phyloP scores from a whole-genome alignment of 2,329 filamentous ascomycete genomes.

The Aspergillus sp. region DNA sequence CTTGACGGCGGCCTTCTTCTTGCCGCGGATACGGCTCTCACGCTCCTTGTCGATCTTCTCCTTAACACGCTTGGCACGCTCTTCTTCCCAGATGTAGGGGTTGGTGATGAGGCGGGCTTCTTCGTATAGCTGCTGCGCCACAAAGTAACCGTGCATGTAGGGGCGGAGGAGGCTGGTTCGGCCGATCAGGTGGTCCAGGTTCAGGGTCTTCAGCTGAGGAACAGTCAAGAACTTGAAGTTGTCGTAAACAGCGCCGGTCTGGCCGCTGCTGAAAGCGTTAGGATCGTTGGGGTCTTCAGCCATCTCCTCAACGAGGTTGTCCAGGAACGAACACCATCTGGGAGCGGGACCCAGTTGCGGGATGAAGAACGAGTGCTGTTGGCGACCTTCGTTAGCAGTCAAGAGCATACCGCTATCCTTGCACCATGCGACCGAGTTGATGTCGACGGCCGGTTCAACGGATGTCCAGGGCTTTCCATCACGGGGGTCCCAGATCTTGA shows the following conservation, averaged over 20 bases:
- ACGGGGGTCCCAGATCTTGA: conserved; percentile 90
- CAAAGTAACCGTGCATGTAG: conserved; percentile 99
- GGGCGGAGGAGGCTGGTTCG: conserved; percentile 86
- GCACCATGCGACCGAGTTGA: conserved; percentile 92
- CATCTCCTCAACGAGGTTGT: conserved; percentile 98
- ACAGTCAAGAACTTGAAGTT: conserved; percentile 98
- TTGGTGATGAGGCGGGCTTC: conserved; percentile 91
- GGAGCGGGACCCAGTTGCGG: conserved; percentile 91
- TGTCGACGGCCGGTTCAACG: conserved; percentile 89
- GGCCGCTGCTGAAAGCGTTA: conserved; percentile 49
- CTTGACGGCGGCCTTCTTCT: conserved; percentile 86
- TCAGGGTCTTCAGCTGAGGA: conserved; percentile 80
- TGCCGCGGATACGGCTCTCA: conserved; percentile 89
- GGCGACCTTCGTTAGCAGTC: conserved; percentile 93
- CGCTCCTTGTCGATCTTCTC: conserved; percentile 97
- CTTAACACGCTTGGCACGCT: conserved; percentile 84
- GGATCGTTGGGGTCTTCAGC: conserved; percentile 74
- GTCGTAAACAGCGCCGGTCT: conserved; percentile 80
- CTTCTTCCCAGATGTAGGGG: conserved; percentile 90
- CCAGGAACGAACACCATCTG: conserved; percentile 93
- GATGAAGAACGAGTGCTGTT: conserved; percentile 94
- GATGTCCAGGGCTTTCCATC: conserved; percentile 91
- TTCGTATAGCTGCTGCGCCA: conserved; percentile 91
- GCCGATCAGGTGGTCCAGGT: conserved; percentile 83
- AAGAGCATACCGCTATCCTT: conserved; percentile 92